These are phyloP conservation scores for Diplotaxis tenuifolia DNA, from an alignment of 345 rosid species.

Conservation along the genomic window DNA sequence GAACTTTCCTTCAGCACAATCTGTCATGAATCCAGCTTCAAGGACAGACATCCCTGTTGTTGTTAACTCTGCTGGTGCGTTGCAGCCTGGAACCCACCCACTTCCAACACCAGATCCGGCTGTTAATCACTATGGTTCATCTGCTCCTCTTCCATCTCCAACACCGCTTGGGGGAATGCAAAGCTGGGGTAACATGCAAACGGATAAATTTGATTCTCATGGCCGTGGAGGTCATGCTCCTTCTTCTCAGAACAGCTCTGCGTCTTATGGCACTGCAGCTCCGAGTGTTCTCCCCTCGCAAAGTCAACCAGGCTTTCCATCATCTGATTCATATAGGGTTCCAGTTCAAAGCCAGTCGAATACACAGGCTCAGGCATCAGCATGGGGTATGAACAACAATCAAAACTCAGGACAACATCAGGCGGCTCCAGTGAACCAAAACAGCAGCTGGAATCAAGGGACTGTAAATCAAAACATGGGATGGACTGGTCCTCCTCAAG, in stretches of 20 bases:
- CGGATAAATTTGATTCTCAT: slow-evolving; percentile 27
- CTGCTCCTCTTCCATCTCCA: slow-evolving; percentile 43
- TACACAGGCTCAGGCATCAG: slow-evolving; percentile 31
- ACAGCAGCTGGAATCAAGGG: slow-evolving; percentile 53
- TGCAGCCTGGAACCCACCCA: slow-evolving; percentile 41
- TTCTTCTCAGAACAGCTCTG: slow-evolving; percentile 43
- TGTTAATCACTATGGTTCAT: slow-evolving; percentile 39
- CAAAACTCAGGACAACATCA: slow-evolving; percentile 41
- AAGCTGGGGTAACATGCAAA: slow-evolving; percentile 47
- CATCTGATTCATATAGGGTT: slow-evolving; percentile 70
- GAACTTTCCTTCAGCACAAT: slow-evolving; percentile 25
- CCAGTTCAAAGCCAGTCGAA: slow-evolving; percentile 30
- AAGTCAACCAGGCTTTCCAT: slow-evolving; percentile 39
- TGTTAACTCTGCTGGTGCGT: slow-evolving; percentile 40
- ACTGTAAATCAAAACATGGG: slow-evolving; percentile 56
- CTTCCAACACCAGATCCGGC: slow-evolving; percentile 11
- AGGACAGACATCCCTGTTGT: slow-evolving; percentile 41
- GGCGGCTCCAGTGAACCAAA: slow-evolving; percentile 48
- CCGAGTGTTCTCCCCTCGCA: slow-evolving; percentile 42
- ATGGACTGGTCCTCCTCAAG: slow-evolving; percentile 60
- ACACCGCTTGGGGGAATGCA: slow-evolving; percentile 46
- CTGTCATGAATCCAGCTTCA: slow-evolving; percentile 40
- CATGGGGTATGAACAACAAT: slow-evolving; percentile 56
- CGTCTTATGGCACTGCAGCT: slow-evolving; percentile 40
- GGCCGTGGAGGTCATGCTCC: slow-evolving; percentile 39